Percentiles rank a stretch among this genome's conserved stretches.
These are phyloP conservation scores for Aureobasidium sp. DNA, from an alignment of 2,329 filamentous ascomycete genomes.

Conservation along the genomic window DNA sequence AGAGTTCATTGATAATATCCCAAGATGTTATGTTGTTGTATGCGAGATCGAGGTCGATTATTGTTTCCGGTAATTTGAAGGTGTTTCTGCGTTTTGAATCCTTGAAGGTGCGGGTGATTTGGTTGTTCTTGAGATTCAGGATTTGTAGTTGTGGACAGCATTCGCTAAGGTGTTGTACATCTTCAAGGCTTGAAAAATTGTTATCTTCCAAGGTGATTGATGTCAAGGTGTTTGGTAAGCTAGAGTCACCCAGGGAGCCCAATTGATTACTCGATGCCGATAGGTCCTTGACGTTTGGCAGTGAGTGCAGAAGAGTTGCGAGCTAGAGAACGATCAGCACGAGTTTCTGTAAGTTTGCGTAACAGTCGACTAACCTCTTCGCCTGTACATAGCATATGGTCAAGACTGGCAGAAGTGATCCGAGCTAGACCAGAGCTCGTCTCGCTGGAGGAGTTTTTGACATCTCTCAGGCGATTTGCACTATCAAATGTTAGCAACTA, in stretches of 20 bases:
- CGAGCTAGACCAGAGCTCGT: conserved; percentile 20
- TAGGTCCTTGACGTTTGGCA: conserved; percentile 65
- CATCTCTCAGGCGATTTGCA: conserved; percentile 72
- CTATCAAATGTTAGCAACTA: conserved; percentile 46
- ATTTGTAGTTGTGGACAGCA: conserved; percentile 59
- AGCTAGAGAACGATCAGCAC: conserved; percentile 19
- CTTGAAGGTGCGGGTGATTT: conserved; percentile 50
- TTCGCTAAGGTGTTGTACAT: conserved; percentile 49
- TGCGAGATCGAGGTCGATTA: conserved; percentile 49
- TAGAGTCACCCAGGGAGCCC: conserved; percentile 34
- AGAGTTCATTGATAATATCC: conserved; percentile 77
- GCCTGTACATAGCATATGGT: conserved; percentile 50
- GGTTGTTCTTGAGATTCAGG: conserved; percentile 78
- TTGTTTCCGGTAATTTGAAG: conserved; percentile 1
- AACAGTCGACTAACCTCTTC: conserved; percentile 30
- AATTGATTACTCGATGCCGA: conserved; percentile 46
- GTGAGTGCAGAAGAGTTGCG: conserved; percentile 44
- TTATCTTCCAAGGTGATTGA: conserved; percentile 79
- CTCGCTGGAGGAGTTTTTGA: neutral
- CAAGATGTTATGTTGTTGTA: conserved; percentile 63
- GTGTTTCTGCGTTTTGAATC: neutral
- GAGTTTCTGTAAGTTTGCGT: neutral
- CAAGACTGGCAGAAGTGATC: conserved; percentile 35
- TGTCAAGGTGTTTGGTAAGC: conserved; percentile 60
- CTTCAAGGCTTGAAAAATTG: conserved; percentile 64